Base-by-base conservation (phyloP, 2,329 filamentous ascomycete species). In the Neospermospora avenae region DNA sequence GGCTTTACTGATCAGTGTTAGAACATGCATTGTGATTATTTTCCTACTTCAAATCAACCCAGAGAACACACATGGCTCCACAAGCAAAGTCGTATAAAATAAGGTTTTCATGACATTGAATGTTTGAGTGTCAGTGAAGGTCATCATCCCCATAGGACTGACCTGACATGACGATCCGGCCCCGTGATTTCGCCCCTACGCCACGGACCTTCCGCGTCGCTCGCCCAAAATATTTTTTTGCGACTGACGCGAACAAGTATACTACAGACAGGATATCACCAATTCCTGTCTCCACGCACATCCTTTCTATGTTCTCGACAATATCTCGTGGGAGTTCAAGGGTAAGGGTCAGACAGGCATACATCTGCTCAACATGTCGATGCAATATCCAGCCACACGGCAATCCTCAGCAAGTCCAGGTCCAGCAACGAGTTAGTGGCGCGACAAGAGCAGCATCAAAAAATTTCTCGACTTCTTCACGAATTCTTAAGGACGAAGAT, bases 281-380 rank as follows among this genome's bases (percentile, higher is more conserved):
- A 42, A 49, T 20, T 56, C 2, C 34, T 20, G 25, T 37, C 31
- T n/a, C 42, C 37, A 25, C 20, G 14, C 54, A 25, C 5, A 46
- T 22, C 10, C 35, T 34, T 56, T 44, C 56, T 58, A 71, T 71
- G 69, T 67, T 69, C 41, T 49, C 64, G n/a, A 64, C 64, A 63
- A 20, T 69, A 22, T 63, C 66, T 37, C 67, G 67, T 39, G 59
- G 64, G 37, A 61, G 60, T 22, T 60, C 61, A 49, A 66, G 57
- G 46, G 46, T 58, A 49, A 66, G 57, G 46, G 46, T 58, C 16
- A 63, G 51, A 49, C 61, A 64, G 14, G 42, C 61, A 48, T 65
- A 70, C 44, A 62, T 67, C 25, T 69, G 67, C 41, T 65, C 66
- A 56, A 63, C 61, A 63, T 69, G 67, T 57, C 52, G 67, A 42